These are phyloP conservation scores for Globisporangium nagaii DNA, from an alignment of 352 stramenopile genomes.

Conservation along the genomic window DNA sequence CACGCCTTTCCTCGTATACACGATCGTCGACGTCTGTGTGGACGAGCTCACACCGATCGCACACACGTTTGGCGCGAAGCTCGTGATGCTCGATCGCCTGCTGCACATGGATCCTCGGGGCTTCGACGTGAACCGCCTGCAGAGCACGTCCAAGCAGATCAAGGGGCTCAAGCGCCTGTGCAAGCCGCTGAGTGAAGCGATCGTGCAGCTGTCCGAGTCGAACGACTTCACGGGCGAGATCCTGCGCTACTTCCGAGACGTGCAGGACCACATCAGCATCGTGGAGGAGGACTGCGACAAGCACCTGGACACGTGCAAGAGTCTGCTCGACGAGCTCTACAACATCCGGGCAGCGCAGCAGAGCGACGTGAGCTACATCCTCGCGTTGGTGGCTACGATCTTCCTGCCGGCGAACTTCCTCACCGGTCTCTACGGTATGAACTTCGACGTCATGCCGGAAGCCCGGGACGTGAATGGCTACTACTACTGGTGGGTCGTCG, in stretches of 20 bases:
- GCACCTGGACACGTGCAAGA: constrained; percentile 63
- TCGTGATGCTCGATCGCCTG: constrained; percentile 64
- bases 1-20: constrained; percentile 64
- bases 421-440: constrained; percentile 86
- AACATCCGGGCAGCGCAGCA: constrained; percentile 58
- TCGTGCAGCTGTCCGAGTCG: constrained; percentile 62
- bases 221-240: constrained; percentile 70
- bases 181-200: constrained; percentile 65
- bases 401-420: constrained; percentile 85
- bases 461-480: constrained; percentile 73
- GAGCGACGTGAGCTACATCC: constrained; percentile 72
- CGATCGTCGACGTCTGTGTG: constrained; percentile 79
- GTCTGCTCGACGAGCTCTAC: constrained; percentile 62
- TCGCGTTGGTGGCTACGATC: constrained; percentile 77
- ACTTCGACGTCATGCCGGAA: constrained; percentile 86
- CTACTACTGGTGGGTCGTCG: constrained; percentile 69
- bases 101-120: constrained; percentile 42
- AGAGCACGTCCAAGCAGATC: constrained; percentile 60
- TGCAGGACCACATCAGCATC: constrained; percentile 81
- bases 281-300: constrained; percentile 79
- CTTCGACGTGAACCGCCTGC: constrained; percentile 59
- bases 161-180: constrained; percentile 70
- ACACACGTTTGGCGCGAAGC: constrained; percentile 64
- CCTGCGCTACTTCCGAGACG: constrained; percentile 74
- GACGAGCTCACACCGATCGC: constrained; percentile 77